Evolutionary conservation across 2,329 filamentous ascomycete species (phyloP).

Genomic region (Colletotrichum scovillei): DNA sequence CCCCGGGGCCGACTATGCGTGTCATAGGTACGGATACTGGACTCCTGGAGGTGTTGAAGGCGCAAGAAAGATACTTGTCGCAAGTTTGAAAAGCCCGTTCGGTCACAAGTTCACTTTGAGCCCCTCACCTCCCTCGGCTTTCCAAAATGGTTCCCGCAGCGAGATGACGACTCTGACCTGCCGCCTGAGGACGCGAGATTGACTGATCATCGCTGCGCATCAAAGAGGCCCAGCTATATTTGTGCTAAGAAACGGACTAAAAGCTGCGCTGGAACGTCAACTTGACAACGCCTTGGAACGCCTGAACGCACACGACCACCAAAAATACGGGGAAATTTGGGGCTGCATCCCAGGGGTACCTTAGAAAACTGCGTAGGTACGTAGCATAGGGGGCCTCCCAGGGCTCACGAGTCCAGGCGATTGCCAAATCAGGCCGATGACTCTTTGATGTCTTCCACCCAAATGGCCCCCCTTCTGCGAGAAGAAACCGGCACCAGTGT

Average conservation of each 20-base stretch:
- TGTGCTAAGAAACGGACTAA: neutral
- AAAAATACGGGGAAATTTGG: constrained; percentile 31
- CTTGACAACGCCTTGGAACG: neutral
- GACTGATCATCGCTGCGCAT: constrained; percentile 21
- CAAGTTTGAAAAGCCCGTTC: neutral
- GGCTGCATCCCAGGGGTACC: neutral
- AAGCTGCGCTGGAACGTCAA: constrained; percentile 10
- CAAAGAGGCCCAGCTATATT: constrained; percentile 3
- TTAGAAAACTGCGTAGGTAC: no score
- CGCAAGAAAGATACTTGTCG: neutral
- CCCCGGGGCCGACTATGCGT: constrained; percentile 15
- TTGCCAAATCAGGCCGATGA: constrained; percentile 31
- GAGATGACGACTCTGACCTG: constrained; percentile 31
- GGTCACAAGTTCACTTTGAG: neutral
- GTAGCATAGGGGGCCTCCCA: constrained; percentile 9
- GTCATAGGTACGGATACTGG: neutral
- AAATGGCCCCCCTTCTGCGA: constrained; percentile 20
- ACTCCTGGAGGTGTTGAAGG: neutral
- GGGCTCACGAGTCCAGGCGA: neutral
- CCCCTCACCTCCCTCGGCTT: neutral
- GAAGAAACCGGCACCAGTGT: constrained; percentile 34
- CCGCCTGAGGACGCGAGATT: constrained; percentile 23
- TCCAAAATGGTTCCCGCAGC: neutral
- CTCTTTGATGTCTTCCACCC: constrained; percentile 16
- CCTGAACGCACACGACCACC: neutral